phyloP scores from a whole-genome alignment of 2,329 filamentous ascomycete species.

The Microcyclospora tardicrescens region DNA sequence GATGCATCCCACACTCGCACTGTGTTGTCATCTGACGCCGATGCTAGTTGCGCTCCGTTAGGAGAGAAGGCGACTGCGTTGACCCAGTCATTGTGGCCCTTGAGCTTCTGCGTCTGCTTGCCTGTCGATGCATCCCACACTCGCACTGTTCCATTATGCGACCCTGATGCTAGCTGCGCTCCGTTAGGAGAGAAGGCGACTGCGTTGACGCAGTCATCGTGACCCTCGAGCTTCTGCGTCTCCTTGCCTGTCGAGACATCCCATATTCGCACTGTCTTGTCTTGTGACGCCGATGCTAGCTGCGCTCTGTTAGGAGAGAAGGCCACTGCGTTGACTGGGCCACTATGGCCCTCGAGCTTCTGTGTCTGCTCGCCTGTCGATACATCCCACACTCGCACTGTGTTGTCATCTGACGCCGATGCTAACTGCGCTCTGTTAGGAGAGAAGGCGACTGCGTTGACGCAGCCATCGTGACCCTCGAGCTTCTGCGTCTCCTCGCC shows the following conservation, averaged over 20 bases:
- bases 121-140: slow-evolving; percentile 3
- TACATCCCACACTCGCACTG: not conserved
- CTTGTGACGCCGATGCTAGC: not conserved
- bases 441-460: not conserved
- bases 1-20: slow-evolving; percentile 9
- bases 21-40: slow-evolving; percentile 2
- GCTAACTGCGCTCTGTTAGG: not conserved
- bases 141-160: not conserved
- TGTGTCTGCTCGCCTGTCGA: not conserved
- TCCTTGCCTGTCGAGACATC: not conserved
- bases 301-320: not conserved
- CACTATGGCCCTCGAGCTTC: not conserved
- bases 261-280: not conserved
- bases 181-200: not conserved
- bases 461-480: not conserved
- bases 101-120: slow-evolving; percentile 1
- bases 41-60: slow-evolving; percentile 2
- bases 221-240: not conserved
- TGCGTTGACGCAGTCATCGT: not conserved
- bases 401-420: not conserved
- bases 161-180: not conserved
- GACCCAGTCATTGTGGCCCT: not conserved
- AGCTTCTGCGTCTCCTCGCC: not conserved
- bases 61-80: slow-evolving; percentile 2
- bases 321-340: not conserved